Evolutionary conservation across 176 grass and related monocot genomes (phyloP), one percentile per base, ranked within the genome.

Genomic region (Paspalum notatum): DNA sequence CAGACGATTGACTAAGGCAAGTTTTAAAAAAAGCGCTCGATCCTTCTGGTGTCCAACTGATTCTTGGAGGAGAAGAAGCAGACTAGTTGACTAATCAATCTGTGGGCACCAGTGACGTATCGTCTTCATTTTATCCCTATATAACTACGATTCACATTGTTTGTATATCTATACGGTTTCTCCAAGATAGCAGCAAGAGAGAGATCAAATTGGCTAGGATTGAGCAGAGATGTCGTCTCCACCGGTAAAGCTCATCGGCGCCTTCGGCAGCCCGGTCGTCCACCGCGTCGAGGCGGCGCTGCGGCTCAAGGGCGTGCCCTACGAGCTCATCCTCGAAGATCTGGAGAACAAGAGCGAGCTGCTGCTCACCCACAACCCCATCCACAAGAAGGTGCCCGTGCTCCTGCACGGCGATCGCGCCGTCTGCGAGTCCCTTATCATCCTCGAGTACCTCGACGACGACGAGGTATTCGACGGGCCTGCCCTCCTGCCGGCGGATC

Each of bases 381-480:
- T 90, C 5, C 84, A 87, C 68, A 76, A 87, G 66, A 85, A 87
- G 41, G 67, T 90, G 6, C 87, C 91, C 58, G 84, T 93, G 8
- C 72, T 93, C 53, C 72, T 93, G 72, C 84, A 87, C 5, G 80
- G 75, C 20, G 87, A 51, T 27, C 74, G 22, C 3, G 46, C 41
- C 10, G 9, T 89, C 21, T 77, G 48, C 25, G 83, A 93, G 76
- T 93, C 87, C 0, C 83, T 87, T 9, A 1, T 87, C 60, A 68
- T 89, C 52, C 58, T 93, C 21, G 84, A 93, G 61, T 93, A 93
- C 60, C 9, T 89, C 53, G 90, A 89, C 37, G 84, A 87, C 53
- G 90, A 89, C 37, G 84, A 87, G 61, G 9, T 57, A 24, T 89
- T 86, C 25, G 60, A 76, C 3, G 90, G 83, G 0, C 72, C 69